phyloP scores from a whole-genome alignment of 1,284 basidiomycete genomes.

The Bondarzewia mesenterica region DNA sequence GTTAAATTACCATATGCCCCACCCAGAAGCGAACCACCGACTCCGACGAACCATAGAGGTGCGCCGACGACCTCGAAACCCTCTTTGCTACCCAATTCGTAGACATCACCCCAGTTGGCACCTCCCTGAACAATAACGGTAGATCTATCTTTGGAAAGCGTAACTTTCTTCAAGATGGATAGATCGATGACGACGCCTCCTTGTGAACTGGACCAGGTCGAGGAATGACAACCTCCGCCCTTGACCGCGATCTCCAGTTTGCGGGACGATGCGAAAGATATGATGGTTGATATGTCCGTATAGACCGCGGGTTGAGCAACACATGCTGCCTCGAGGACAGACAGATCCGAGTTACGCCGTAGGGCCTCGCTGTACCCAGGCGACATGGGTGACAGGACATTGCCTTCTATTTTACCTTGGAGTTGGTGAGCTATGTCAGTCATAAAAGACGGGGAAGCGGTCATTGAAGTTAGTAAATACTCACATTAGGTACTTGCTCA shows the following conservation, averaged over 20 bases:
- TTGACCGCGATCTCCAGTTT: slow-evolving; percentile 19
- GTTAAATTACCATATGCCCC: slow-evolving; percentile 32
- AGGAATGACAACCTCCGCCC: slow-evolving; percentile 17
- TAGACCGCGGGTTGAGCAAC: slow-evolving; percentile 14
- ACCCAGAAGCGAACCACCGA: slow-evolving; percentile 26
- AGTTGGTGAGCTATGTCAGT: too few species aligned
- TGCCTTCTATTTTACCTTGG: slow-evolving; percentile 6
- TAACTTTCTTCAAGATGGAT: slow-evolving; percentile 21
- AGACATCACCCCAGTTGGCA: slow-evolving; percentile 28
- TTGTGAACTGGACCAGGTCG: slow-evolving; percentile 21
- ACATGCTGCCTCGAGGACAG: slow-evolving; percentile 14
- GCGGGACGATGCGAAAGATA: slow-evolving; percentile 12
- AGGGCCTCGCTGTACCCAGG: slow-evolving; percentile 7
- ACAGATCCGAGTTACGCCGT: slow-evolving; percentile 16
- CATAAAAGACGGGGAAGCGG: neutral
- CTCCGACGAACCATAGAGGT: slow-evolving; percentile 16
- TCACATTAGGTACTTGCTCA: too few species aligned
- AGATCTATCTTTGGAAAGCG: slow-evolving; percentile 20
- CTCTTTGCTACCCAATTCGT: slow-evolving; percentile 20
- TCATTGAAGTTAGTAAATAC: too few species aligned
- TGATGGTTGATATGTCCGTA: slow-evolving; percentile 14
- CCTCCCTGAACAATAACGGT: slow-evolving; percentile 27
- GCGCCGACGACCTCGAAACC: slow-evolving; percentile 23
- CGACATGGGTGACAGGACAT: slow-evolving; percentile 3
- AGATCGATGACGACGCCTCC: slow-evolving; percentile 33